phyloP scores from a whole-genome alignment of 257 asterid species.

The Cinchona pubescens region DNA sequence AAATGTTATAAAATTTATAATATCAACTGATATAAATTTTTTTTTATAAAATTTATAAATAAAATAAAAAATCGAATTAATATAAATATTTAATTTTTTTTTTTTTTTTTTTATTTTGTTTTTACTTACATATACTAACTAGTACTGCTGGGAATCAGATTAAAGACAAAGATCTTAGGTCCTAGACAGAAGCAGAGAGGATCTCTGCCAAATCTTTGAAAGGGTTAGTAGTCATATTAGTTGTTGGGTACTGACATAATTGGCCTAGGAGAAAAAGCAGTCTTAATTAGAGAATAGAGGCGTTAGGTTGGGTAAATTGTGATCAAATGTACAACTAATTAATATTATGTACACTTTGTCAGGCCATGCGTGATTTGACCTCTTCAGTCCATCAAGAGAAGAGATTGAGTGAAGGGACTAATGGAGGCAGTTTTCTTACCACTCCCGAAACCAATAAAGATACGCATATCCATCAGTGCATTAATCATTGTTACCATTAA shows the following conservation, averaged over 20 bases:
- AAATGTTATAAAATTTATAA: no score
- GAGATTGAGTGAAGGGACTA: slow-evolving; percentile 11
- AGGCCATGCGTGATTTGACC: slow-evolving; percentile 27
- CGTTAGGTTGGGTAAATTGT: not conserved
- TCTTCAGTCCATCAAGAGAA: not conserved
- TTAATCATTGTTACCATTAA: not conserved
- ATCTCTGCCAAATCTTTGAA: not conserved
- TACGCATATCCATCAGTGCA: not conserved
- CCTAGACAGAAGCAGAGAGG: not conserved
- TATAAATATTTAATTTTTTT: no score
- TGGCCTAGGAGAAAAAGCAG: not conserved
- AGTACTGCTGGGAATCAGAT: not conserved
- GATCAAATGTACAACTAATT: no score
- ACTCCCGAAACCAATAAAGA: slow-evolving; percentile 4
- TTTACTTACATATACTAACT: not conserved
- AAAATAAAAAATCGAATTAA: no score
- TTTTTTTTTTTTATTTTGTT: no score
- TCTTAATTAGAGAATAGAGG: not conserved
- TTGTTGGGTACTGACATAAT: not conserved
- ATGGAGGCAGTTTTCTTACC: not conserved
- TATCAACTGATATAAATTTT: no score
- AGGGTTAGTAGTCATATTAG: no score
- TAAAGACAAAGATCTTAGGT: not conserved
- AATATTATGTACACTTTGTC: not conserved
- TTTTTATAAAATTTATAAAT: no score